A percentile compares a stretch with the other conserved stretches of the same genome.
Conservation (phyloP, 495 filamentous ascomycete genomes). For the Hypoxylon fragiforme region DNA sequence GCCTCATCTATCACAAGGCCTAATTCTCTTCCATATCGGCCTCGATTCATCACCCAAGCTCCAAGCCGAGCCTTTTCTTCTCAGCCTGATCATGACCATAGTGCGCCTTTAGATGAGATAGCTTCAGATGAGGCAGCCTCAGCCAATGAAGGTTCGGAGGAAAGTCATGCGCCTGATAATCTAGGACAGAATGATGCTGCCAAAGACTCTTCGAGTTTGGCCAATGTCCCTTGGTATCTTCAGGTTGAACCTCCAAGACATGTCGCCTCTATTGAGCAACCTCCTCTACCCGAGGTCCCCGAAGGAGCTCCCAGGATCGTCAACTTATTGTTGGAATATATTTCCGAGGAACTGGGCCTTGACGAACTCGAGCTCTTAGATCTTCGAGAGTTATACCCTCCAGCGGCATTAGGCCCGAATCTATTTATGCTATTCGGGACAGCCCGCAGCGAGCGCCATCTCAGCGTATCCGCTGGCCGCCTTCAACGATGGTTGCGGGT, state of each 20-base stretch:
- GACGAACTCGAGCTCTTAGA: constrained; percentile 78
- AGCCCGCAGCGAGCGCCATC: constrained; percentile 87
- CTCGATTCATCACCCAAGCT: not conserved
- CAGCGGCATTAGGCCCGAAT: constrained; percentile 82
- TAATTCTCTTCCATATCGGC: constrained; percentile 4
- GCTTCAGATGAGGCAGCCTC: not conserved
- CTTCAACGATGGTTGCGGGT: constrained; percentile 83
- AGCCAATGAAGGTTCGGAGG: not conserved
- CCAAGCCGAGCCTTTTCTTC: constrained; percentile 33
- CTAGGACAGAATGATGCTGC: not conserved
- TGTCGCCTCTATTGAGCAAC: constrained; percentile 58
- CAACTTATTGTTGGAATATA: constrained; percentile 70
- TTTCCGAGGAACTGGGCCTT: constrained; percentile 79
- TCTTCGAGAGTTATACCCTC: constrained; percentile 79
- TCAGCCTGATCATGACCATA: constrained; percentile 3
- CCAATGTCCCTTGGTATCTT: constrained; percentile 77
- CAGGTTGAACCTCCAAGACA: constrained; percentile 64
- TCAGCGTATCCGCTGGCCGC: constrained; percentile 89
- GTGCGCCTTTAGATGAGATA: not conserved
- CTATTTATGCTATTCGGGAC: constrained; percentile 94
- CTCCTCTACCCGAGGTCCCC: constrained; percentile 77
- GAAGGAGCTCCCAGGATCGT: constrained; percentile 72
- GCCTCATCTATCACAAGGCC: constrained; percentile 10
- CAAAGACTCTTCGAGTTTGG: not conserved
- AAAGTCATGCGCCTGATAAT: constrained; percentile 2